Evolutionary conservation across 495 filamentous ascomycete genomes (phyloP).

Genomic region (Aspergillus asperescens): DNA sequence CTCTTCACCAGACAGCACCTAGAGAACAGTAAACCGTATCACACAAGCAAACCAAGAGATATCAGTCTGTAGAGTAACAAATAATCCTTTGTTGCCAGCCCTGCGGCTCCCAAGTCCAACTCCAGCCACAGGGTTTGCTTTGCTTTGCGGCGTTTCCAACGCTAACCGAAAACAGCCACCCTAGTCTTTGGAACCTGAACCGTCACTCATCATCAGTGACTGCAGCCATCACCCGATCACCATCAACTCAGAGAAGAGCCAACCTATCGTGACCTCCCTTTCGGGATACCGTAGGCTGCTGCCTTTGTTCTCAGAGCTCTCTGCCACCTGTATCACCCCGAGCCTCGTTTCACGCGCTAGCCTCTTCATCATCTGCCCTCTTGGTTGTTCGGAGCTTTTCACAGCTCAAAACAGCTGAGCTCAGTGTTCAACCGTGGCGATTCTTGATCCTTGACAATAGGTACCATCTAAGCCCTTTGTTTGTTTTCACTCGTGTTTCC

Average conservation of each 20-base stretch:
- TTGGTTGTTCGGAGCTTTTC: slow-evolving; percentile 35
- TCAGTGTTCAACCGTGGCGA: slow-evolving; percentile 47
- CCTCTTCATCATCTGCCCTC: slow-evolving; percentile 24
- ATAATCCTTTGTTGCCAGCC: neutral
- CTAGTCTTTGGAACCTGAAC: slow-evolving; percentile 36
- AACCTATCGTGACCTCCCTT: slow-evolving; percentile 23
- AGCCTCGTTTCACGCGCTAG: slow-evolving; percentile 19
- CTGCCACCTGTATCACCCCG: slow-evolving; percentile 19
- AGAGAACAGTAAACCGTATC: neutral
- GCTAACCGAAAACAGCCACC: slow-evolving; percentile 45
- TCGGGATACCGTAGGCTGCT: slow-evolving; percentile 29
- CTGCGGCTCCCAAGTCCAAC: slow-evolving; percentile 5
- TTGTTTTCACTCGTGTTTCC: slow-evolving; percentile 22
- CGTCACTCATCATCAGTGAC: slow-evolving; percentile 22
- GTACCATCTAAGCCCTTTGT: slow-evolving; percentile 31
- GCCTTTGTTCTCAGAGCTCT: slow-evolving; percentile 21
- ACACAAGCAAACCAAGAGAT: neutral
- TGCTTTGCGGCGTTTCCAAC: slow-evolving; percentile 18
- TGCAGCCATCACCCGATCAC: slow-evolving; percentile 27
- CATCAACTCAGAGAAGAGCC: slow-evolving; percentile 20
- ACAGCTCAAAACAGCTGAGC: slow-evolving; percentile 39
- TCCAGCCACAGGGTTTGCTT: slow-evolving; percentile 24
- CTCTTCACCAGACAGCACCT: neutral
- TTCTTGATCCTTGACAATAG: slow-evolving; percentile 47
- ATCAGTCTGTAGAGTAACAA: neutral